Evolutionary conservation across 2,329 filamentous ascomycete genomes (phyloP).

Genomic region (Coniochaeta ligniaria): DNA sequence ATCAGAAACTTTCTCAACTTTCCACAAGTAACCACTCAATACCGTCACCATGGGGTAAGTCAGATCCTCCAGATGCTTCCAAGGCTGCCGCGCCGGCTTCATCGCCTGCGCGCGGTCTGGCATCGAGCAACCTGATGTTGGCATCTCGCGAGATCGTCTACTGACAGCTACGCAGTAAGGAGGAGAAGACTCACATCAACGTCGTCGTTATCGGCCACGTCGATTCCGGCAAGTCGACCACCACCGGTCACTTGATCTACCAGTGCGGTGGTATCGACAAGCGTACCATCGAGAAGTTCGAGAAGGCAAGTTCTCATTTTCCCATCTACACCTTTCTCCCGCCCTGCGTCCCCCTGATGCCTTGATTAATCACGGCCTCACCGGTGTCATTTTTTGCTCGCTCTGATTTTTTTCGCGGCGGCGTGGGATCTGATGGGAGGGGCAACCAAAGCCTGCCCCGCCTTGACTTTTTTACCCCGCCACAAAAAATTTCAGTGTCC

Average conservation of each 20-base stretch:
- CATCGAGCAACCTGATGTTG: not conserved
- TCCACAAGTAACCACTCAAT: conserved; percentile 5
- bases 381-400: not conserved
- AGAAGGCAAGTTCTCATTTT: conserved; percentile 69
- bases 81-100: conserved; percentile 5
- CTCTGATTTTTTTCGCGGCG: not conserved
- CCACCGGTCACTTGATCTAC: conserved; percentile 96
- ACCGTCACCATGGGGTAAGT: conserved; percentile 31
- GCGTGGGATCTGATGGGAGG: not conserved
- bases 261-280: conserved; percentile 99
- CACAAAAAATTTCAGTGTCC: not conserved
- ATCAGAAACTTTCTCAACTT: not conserved
- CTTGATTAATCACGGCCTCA: conserved; percentile 8
- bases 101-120: not conserved
- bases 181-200: conserved; percentile 94
- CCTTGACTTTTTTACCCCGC: conserved; percentile 1
- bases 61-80: conserved; percentile 2
- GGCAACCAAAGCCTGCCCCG: not conserved
- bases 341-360: not conserved
- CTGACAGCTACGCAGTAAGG: conserved; percentile 59
- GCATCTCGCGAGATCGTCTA: not conserved
- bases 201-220: conserved; percentile 65
- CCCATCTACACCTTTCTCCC: conserved; percentile 6
- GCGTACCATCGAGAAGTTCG: conserved; percentile 99
- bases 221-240: conserved; percentile 99